phyloP scores from a whole-genome alignment of 805 yeast genomes.

The Candida arabinofermentans region DNA sequence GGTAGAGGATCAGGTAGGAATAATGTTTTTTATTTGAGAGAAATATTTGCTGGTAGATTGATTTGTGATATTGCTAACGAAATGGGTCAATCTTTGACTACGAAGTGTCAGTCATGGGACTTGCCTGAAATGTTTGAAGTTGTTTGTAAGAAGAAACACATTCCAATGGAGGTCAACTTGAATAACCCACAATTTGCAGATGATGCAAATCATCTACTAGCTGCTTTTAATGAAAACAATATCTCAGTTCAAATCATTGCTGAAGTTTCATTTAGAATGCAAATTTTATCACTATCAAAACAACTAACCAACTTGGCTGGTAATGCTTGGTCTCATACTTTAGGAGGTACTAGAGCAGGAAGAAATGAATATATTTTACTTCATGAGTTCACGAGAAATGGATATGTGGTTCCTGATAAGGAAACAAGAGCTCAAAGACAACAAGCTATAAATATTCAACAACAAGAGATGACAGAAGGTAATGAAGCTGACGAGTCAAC shows the following conservation, averaged over 20 bases:
- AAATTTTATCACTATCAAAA: slow-evolving; percentile 82
- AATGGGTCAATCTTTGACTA: slow-evolving; percentile 87
- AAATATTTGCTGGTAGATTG: slow-evolving; percentile 79
- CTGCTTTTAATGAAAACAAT: slow-evolving; percentile 68
- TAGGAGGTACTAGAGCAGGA: slow-evolving; percentile 94
- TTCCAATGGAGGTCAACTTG: slow-evolving; percentile 68
- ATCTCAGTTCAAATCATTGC: slow-evolving; percentile 66
- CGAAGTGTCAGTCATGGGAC: slow-evolving; percentile 94
- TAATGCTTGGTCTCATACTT: slow-evolving; percentile 93
- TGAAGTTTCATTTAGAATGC: slow-evolving; percentile 75
- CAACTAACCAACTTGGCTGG: slow-evolving; percentile 93
- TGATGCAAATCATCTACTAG: slow-evolving; percentile 62
- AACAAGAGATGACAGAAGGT: slow-evolving; percentile 14
- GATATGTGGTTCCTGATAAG: slow-evolving; percentile 80
- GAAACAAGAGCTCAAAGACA: slow-evolving; percentile 34
- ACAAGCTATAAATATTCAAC: slow-evolving; percentile 12
- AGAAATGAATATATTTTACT: slow-evolving; percentile 89
- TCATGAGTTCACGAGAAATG: slow-evolving; percentile 82
- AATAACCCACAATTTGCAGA: slow-evolving; percentile 61
- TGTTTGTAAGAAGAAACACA: slow-evolving; percentile 61
- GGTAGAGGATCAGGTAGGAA: slow-evolving; percentile 51
- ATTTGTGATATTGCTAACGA: slow-evolving; percentile 92
- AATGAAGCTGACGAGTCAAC: slow-evolving; percentile 38
- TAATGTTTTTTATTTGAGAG: slow-evolving; percentile 48
- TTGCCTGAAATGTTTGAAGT: slow-evolving; percentile 85